Evolutionary conservation across 2,329 filamentous ascomycete species (phyloP).

Genomic region (Nectriaceae sp.): DNA sequence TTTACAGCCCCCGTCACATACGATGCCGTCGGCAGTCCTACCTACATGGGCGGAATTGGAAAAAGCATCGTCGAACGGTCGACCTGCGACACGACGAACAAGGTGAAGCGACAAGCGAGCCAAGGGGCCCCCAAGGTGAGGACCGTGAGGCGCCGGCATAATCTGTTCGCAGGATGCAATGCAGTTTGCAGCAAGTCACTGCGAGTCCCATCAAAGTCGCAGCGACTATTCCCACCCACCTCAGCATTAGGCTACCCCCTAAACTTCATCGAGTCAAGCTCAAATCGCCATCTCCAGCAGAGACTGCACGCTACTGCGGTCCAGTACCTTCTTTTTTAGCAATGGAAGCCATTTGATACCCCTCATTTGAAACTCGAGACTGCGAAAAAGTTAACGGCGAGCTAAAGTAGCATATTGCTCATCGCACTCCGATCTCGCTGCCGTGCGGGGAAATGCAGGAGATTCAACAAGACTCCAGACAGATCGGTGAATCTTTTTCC

Average conservation of each 20-base stretch:
- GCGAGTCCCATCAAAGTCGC: constrained; percentile 11
- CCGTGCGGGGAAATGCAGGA: constrained; percentile 15
- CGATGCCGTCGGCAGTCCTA: not conserved
- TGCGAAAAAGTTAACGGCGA: too few relatives aligned
- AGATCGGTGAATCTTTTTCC: too few relatives aligned
- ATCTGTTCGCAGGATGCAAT: constrained; percentile 25
- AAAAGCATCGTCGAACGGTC: too few relatives aligned
- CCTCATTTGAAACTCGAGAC: constrained; percentile 12
- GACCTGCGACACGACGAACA: too few relatives aligned
- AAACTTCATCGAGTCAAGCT: constrained; percentile 25
- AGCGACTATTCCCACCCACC: constrained; percentile 7
- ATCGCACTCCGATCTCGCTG: constrained; percentile 29
- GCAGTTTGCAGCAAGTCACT: constrained; percentile 9
- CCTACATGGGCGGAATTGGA: not conserved
- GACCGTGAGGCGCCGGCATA: too few relatives aligned
- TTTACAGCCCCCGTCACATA: constrained; percentile 6
- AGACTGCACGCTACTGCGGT: constrained; percentile 24
- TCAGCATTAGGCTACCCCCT: constrained; percentile 8
- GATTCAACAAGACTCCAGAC: constrained; percentile 13
- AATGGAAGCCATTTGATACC: constrained; percentile 23
- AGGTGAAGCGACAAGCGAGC: too few relatives aligned
- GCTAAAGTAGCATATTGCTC: constrained; percentile 25
- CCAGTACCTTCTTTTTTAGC: constrained; percentile 26
- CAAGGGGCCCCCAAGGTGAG: too few relatives aligned
- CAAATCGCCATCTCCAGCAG: constrained; percentile 11